Base-by-base conservation (phyloP, 163 green algal species). In the Volvox carteri region DNA sequence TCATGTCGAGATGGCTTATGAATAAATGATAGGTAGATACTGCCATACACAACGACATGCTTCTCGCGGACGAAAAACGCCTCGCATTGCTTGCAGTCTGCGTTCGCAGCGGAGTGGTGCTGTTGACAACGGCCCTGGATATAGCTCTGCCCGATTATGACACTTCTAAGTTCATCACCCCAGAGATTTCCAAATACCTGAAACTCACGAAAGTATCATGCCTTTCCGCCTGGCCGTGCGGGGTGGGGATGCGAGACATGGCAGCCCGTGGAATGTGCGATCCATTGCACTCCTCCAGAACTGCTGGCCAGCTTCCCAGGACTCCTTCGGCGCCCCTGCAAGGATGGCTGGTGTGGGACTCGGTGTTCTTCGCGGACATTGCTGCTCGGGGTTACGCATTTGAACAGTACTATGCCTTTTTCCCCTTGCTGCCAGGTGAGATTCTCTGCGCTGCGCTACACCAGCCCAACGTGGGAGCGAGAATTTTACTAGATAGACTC, bases 381-480 rank as follows among this genome's bases (percentile, higher is more conserved):
- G 94, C 96, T 0, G 37, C 85, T 9, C 95, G 93, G 62, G 97
- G 97, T 28, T 99, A 99, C 86, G 94, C 97, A 83, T 98, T 96
- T 56, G 97, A 99, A 86, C 95, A 98, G 75, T 96, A 94, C 62
- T 95, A 96, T 54, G 97, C 97, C 4, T 99, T 99, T 92, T 98
- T 98, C 46, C 97, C 97, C 0, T 58, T 96, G 2, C 48, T 98
- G 18, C 96, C 97, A 46, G 88, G 90, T 90, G 39, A 12, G 78
- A 58, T 58, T 11, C 48, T 58, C 14, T 11, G 12, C 11, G 48
- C 14, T 58, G 11, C 12, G 48, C 11, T 58, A 58, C 48, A 58
- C 48, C 48, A n/a, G n/a, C n/a, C n/a, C n/a, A n/a, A n/a, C n/a
- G n/a, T n/a, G n/a, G n/a, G n/a, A n/a, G n/a, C n/a, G n/a, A n/a